Evolutionary conservation across 1,284 basidiomycete genomes (phyloP), one percentile per base, ranked within the genome.

Genomic region (Leccinum variabile): DNA sequence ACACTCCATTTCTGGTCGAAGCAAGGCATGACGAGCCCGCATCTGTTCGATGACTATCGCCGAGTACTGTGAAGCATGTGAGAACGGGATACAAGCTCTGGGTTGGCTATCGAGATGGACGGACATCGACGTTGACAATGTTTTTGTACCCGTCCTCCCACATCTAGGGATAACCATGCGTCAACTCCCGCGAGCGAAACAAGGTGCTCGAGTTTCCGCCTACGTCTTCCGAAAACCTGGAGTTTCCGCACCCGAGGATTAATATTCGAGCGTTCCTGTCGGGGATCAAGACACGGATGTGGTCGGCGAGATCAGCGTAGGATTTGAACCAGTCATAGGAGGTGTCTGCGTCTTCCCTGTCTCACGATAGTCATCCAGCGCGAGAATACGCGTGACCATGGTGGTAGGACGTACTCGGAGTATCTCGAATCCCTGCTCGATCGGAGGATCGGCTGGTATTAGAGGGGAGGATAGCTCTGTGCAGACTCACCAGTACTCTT

Each of bases 191-290:
- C 44, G 9, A 44, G 3, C 35, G 18, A 18, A 35, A 49, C 9
- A 11, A 50, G 18, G n/a, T 14, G 46, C 18, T 61, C 18, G 13
- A 44, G 6, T n/a, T 3, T 53, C 35, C 37, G 69, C 79, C 25
- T 66, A 89, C 90, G 66, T 91, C 86, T 76, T 90, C 85, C 10
- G 90, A 91, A 49, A 95, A 77, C 59, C 78, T 89, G 3, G 92
- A 94, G 76, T 96, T 97, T 5, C 95, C 95, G 71, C 95, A 97
- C 55, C 95, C 95, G 8, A 97, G 84, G 85, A 97, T 93, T 63
- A 96, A 76, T 66, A 97, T 91, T 33, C 84, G 79, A 1, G 88
- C 82, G 3, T 76, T 74, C 71, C 85, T 91, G 63, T 87, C 75
- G 0, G 89, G 90, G 25, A 95, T 83, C 50, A 89, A 76, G 53